phyloP scores from a whole-genome alignment of 371 early-diverging fungal species.

The Mortierella sp. region DNA sequence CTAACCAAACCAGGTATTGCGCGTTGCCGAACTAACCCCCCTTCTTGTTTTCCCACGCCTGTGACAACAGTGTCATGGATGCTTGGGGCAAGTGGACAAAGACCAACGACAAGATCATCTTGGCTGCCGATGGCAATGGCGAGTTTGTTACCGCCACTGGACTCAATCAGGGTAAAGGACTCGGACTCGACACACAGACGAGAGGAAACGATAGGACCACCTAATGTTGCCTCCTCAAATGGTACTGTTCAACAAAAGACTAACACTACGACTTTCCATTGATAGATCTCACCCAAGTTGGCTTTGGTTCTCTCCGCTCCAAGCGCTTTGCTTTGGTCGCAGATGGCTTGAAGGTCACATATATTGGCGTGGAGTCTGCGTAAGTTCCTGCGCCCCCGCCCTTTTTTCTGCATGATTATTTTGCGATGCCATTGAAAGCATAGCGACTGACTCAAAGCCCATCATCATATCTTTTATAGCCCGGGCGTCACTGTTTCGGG shows the following conservation, averaged over 20 bases:
- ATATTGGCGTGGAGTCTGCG: conserved; percentile 74
- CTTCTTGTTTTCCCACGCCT: not conserved
- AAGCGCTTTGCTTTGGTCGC: conserved; percentile 77
- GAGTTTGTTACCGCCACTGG: conserved; percentile 72
- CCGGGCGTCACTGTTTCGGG: conserved; percentile 39
- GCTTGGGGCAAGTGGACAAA: conserved; percentile 76
- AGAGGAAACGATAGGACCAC: not conserved
- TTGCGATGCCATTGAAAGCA: not conserved
- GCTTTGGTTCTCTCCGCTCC: conserved; percentile 41
- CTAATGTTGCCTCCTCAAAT: too few relatives aligned
- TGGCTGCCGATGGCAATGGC: conserved; percentile 77
- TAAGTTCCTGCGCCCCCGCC: conserved; percentile 6
- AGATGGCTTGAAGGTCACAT: conserved; percentile 73
- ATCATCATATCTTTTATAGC: conserved; percentile 8
- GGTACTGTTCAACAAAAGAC: not conserved
- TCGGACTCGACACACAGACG: too few relatives aligned
- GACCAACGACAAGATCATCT: conserved; percentile 66
- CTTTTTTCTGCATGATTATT: not conserved
- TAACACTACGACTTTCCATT: not conserved
- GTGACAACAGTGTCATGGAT: conserved; percentile 65
- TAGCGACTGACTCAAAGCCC: not conserved
- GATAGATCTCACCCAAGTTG: conserved; percentile 52
- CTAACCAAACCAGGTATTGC: too few relatives aligned
- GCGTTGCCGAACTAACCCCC: not conserved
- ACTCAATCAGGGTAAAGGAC: conserved; percentile 58